Base-by-base conservation (phyloP, 495 filamentous ascomycete species). In the Aspergillus biplanus region DNA sequence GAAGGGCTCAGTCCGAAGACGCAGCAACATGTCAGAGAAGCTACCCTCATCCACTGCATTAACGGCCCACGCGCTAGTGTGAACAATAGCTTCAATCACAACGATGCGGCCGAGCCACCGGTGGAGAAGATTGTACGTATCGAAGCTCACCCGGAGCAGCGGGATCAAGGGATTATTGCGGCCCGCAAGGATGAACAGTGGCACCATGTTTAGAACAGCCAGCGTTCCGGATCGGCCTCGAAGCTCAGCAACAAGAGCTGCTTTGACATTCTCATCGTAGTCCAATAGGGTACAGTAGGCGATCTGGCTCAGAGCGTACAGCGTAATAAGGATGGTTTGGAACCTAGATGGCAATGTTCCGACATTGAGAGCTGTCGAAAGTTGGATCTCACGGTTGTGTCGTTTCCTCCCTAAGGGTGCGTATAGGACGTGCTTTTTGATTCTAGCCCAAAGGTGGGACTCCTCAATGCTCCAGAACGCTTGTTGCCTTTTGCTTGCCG, bases 121-220 rank as follows among this genome's bases (percentile, higher is more conserved):
- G 74, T 99, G 95, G 33, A 98, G 77, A 33, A 97, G 81, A 74
- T 97, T 98, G 82, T 92, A 97, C 0, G 93, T 97, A 78, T 99
- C 96, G 76, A 97, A 99, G 73, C 91, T 94, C 75, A 98, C 87
- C 33, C 86, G 87, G 66, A 97, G 81, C 13, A 96, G 74, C 6
- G 80, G 72, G 64, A 97, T 97, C n/a, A 97, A 78, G 15, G 92
- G 92, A 72, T 97, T 98, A 79, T 98, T 98, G 67, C 94, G 88
- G 21, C 92, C 87, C 15, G 93, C 94, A 62, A 97, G 85, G 58
- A 98, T 79, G 65, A 99, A 85, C 21, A 97, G 83, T 6, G 92
- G 92, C n/a, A 97, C 84, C 89, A 98, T 90, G 74, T 96, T 99
- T 62, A 96, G 84, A 31, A 89, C 80, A 1, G 94, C 85, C 64